Evolutionary conservation across 2,329 filamentous ascomycete genomes (phyloP), one percentile per base, ranked within the genome.

Genomic region (Cyphellophora attinorum): DNA sequence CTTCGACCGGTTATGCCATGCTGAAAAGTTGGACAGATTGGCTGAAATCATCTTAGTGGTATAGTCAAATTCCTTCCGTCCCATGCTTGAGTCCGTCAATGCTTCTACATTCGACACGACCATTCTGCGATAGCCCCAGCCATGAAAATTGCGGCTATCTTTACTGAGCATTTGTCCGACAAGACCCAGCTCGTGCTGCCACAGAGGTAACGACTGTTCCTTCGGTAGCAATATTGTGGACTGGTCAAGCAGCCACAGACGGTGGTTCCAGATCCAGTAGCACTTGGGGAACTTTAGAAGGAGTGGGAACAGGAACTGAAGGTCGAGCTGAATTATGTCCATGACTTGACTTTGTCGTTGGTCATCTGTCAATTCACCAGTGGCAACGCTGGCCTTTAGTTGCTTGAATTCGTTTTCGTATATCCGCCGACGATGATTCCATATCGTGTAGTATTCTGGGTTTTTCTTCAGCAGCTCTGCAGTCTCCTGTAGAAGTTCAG

Each of bases 251-350:
- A 89, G 65, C 88, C 91, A 98, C 29, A 81, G 62, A 17, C 91
- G 79, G 59, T 95, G 89, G 49, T 94, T 93, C 91, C 91, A 98
- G 52, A 98, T 89, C 89, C 91, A 96, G 64, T 98, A 98, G 68
- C 91, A 96, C 58, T 98, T 98, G 5, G 91, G 91, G 46, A 77
- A 89, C 46, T 85, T 76, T 45, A 84, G 72, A 32, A 98, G 72
- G 13, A 98, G 70, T 1, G 85, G 84, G 27, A 95, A 74, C 19
- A 89, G 79, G 53, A 95, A 94, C 31, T 65, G 64, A 19, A 98
- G 68, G 55, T 98, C 91, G 36, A 72, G 66, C 30, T 74, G 71
- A 41, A 96, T 70, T 19, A 80, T 54, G 3, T 75, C 62, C 27
- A 65, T 56, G 18, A 63, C 54, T 28, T 41, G 58, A 50, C 43